Percentiles rank a stretch among this genome's conserved stretches.
These are phyloP conservation scores for Erythrobasidium yunnanense DNA, from an alignment of 768 basidiomycete genomes.

Conservation along the genomic window DNA sequence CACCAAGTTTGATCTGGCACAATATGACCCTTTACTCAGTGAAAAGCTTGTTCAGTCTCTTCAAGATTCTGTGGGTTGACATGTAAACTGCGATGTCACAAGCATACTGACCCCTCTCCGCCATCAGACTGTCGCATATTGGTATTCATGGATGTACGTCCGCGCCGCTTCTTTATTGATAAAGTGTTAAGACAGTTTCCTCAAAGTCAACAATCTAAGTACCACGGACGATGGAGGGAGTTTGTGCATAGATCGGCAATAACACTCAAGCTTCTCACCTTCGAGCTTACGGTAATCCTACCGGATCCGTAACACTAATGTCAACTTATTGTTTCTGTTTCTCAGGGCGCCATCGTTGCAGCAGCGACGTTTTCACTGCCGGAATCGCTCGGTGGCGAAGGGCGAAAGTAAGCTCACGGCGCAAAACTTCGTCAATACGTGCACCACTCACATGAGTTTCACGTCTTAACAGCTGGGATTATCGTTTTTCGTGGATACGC, in stretches of 20 bases:
- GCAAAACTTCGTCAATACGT: background rate
- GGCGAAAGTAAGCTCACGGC: conserved; percentile 32
- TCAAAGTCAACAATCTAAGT: conserved; percentile 70
- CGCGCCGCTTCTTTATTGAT: conserved; percentile 24
- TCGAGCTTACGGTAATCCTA: conserved; percentile 38
- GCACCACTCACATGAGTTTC: background rate
- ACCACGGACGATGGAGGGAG: conserved; percentile 90
- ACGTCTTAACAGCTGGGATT: conserved; percentile 53
- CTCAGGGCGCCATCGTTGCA: conserved; percentile 6
- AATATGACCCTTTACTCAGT: conserved; percentile 38
- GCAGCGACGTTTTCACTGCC: conserved; percentile 16
- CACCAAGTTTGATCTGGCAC: background rate
- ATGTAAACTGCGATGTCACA: background rate
- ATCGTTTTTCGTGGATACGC: conserved; percentile 53
- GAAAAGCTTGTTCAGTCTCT: conserved; percentile 43
- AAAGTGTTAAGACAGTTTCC: conserved; percentile 62
- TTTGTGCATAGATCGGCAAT: conserved; percentile 41
- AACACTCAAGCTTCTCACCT: conserved; percentile 33
- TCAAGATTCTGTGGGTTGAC: conserved; percentile 26
- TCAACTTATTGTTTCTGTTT: conserved; percentile 88
- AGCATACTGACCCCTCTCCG: background rate
- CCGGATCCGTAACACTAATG: conserved; percentile 55
- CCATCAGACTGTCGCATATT: conserved; percentile 3
- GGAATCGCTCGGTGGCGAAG: conserved; percentile 28
- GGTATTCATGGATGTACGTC: conserved; percentile 39